Evolutionary conservation across 768 basidiomycete species (phyloP), one percentile per base, ranked within the genome.

Genomic region (Imleria badia): DNA sequence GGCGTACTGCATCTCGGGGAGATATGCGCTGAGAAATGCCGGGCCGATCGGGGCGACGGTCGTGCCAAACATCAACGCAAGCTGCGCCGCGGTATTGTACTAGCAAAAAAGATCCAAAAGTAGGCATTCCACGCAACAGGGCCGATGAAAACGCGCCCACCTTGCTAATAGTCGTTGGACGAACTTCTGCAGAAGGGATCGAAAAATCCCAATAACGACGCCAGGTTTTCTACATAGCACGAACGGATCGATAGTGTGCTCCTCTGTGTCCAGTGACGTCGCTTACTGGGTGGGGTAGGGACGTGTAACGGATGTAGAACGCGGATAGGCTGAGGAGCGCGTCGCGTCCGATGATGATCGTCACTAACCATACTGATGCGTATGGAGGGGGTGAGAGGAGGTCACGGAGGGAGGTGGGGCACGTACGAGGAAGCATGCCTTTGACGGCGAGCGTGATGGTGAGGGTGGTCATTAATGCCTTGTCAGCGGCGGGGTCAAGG

Each of bases 401-500:
- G 19, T 20, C 6, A 33, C 4, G 11, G 17, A 19, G 19, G n/a
- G 15, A 8, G 1, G n/a, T 6, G 54, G 34, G 45, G 29, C 9
- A 78, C 85, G 58, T 59, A 95, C 95, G 60, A 10, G 96, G 96
- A 20, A 99, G 75, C 60, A 96, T 76, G 20, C 83, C 86, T 60
- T 90, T 87, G 80, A 89, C 82, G 0, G 93, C 84, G 56, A 99
- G 74, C 1, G 94, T 88, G 44, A 94, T 75, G 1, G 91, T 92
- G 64, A 99, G 75, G 1, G 95, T 98, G 2, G 97, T 96, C 88
- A 99, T 89, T 40, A 99, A 75, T 12, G 84, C 79, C 72, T 99
- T 99, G 80, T 99, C 97, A 3, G 97, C 97, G 0, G 96, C 93
- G 13, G 97, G 97, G 69, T 99, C 97, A 13, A 99, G 80, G 53